Percentiles rank a stretch among this genome's conserved stretches.
Conservation (phyloP, 208 protist species). For the Crithidia expoeki region DNA sequence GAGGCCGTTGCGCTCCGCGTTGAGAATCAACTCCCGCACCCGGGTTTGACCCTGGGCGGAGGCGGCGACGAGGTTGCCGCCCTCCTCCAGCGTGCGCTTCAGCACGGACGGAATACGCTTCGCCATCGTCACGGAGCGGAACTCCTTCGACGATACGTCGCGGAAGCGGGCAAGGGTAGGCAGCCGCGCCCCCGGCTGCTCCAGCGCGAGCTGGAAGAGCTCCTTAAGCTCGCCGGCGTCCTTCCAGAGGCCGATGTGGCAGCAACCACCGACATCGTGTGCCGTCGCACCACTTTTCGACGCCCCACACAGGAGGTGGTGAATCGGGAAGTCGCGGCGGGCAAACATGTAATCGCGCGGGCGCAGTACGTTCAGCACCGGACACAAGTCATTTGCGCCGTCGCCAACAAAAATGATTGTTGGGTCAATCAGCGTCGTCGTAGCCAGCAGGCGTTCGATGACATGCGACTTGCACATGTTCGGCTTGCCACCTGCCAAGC, state of each 20-base stretch:
- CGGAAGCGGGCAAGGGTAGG: conserved; percentile 83
- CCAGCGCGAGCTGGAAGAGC: conserved; percentile 58
- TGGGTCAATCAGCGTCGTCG: conserved; percentile 78
- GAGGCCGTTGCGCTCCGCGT: conserved; percentile 38
- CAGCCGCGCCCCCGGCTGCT: conserved; percentile 50
- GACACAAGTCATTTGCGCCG: conserved; percentile 87
- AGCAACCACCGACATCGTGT: conserved; percentile 62
- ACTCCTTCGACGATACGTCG: conserved; percentile 64
- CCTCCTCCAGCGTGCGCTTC: conserved; percentile 55
- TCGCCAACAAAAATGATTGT: conserved; percentile 90
- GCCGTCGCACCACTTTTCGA: conserved; percentile 1
- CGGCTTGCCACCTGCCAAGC: conserved; percentile 47
- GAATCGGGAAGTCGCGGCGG: conserved; percentile 63
- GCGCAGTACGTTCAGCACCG: conserved; percentile 75
- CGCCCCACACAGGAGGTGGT: conserved; percentile 46
- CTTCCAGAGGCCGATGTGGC: conserved; percentile 72
- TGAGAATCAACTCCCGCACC: conserved; percentile 44
- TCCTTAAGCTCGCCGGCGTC: conserved; percentile 65
- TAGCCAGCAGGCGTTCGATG: conserved; percentile 74
- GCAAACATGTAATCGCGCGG: conserved; percentile 84
- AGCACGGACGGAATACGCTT: conserved; percentile 67
- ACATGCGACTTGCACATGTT: conserved; percentile 91
- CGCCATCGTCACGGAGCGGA: conserved; percentile 68
- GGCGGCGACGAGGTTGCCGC: conserved; percentile 22
- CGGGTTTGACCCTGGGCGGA: conserved; percentile 29